phyloP scores from a whole-genome alignment of 2,329 filamentous ascomycete genomes.

The Pseudogymnoascus sp. region DNA sequence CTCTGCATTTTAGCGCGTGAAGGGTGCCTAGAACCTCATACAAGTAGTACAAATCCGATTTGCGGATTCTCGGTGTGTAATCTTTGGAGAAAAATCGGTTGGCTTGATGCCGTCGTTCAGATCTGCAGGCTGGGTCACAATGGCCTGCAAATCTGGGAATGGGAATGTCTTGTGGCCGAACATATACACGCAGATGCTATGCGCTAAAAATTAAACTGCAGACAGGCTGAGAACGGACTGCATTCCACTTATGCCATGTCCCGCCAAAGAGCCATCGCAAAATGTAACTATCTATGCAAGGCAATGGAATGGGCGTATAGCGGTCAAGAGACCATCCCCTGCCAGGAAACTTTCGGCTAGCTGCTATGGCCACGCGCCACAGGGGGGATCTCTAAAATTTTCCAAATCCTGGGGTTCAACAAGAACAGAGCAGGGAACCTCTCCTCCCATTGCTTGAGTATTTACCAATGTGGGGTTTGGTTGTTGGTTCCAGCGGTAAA shows the following conservation, averaged over 20 bases:
- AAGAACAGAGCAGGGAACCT: not conserved
- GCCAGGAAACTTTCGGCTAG: not conserved
- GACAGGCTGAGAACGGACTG: not conserved
- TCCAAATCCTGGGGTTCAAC: not conserved
- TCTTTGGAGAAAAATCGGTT: not conserved
- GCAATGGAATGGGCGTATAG: not conserved
- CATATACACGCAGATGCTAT: not conserved
- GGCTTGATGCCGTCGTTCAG: not conserved
- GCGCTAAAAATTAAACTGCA: not conserved
- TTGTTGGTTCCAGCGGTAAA: not conserved
- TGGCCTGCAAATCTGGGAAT: not conserved
- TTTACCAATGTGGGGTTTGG: not conserved
- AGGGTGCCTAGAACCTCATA: not conserved
- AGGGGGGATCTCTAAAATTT: not conserved
- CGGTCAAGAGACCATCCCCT: not conserved
- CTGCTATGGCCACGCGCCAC: not conserved
- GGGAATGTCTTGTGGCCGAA: not conserved
- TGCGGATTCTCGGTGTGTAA: not conserved
- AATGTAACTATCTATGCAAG: not conserved
- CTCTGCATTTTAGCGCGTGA: not conserved
- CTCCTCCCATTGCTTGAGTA: not conserved
- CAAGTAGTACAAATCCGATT: not conserved
- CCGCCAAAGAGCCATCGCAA: not conserved
- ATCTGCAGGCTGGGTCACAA: not conserved
- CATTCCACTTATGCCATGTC: not conserved